Base-by-base conservation (phyloP, 129 eudicot genomes). In the Tagetes patula region DNA sequence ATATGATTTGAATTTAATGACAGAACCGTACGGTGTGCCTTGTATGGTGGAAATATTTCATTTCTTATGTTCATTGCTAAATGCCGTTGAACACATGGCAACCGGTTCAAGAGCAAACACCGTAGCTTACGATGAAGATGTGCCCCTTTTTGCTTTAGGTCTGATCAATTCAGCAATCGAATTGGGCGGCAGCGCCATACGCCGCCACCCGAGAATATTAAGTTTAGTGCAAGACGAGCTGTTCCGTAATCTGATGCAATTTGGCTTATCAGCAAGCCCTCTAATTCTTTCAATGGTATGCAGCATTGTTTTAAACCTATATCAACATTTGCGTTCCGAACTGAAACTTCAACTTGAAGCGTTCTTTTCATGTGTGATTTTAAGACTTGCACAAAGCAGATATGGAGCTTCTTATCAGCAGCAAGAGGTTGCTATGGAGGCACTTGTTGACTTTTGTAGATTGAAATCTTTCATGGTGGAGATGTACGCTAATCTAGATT, bases 371-470 rank as follows among this genome's bases (percentile, higher is more conserved):
- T 91, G 96, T 77, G 96, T 91, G 79, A 77, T 91, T 48, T 63
- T 91, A 76, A 82, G 96, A 74, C 96, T 88, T 46, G 87, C 93
- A 64, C 92, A 88, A 73, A 88, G 91, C 72, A 86, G 88, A 10
- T 88, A 73, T 71, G 97, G 97, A 3, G 88, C 96, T 79, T 81
- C 93, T 43, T 91, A 91, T 79, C 97, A 86, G 83, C 97, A 91
- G 77, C 93, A 91, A 84, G 97, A 91, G 81, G 96, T 86, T 75
- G 96, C 91, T 14, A 91, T 91, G 97, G 97, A 91, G 80, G 96
- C 97, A 70, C 92, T 91, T 72, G 97, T 91, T 81, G 97, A 91
- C 83, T 91, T 91, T 70, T 91, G 97, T 62, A 79, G 96, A 79
- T 96, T 88, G 73, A 88, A 88, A 73, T 65, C 92, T 32, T 91